phyloP scores from a whole-genome alignment of 495 filamentous ascomycete genomes.

The Hypoxylon fuscum region DNA sequence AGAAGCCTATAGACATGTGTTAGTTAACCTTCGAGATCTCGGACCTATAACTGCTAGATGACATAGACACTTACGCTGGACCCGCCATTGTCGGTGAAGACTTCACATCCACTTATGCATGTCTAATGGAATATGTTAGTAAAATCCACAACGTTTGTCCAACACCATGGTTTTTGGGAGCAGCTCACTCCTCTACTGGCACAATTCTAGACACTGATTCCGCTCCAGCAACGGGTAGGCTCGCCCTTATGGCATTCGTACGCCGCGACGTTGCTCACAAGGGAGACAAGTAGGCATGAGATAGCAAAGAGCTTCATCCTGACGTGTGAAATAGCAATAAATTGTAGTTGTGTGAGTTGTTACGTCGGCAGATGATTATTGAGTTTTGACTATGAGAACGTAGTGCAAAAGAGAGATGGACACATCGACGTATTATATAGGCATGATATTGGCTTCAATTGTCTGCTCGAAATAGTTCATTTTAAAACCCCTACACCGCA shows the following conservation, averaged over 20 bases:
- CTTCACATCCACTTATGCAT: background rate
- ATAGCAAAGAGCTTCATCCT: background rate
- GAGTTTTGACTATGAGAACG: too few relatives aligned
- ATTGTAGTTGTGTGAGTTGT: too few relatives aligned
- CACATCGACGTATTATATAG: too few relatives aligned
- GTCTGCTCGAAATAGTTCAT: too few relatives aligned
- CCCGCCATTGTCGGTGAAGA: background rate
- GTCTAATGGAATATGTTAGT: background rate
- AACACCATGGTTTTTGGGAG: background rate
- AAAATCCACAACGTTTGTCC: background rate
- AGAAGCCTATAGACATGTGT: background rate
- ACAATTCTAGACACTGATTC: background rate
- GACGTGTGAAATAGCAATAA: background rate
- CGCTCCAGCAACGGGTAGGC: background rate
- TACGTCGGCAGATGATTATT: background rate
- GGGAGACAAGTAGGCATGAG: background rate
- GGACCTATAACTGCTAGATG: background rate
- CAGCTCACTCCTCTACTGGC: background rate
- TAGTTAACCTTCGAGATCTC: background rate
- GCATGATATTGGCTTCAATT: too few relatives aligned
- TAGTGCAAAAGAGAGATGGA: too few relatives aligned
- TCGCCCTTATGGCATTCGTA: background rate
- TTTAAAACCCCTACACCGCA: too few relatives aligned
- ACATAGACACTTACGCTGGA: background rate
- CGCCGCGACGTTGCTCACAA: background rate